Percentiles rank a stretch among this genome's conserved stretches.
Conservation (phyloP, 2,329 filamentous ascomycete species). For the Fusarium pseudonygamai region DNA sequence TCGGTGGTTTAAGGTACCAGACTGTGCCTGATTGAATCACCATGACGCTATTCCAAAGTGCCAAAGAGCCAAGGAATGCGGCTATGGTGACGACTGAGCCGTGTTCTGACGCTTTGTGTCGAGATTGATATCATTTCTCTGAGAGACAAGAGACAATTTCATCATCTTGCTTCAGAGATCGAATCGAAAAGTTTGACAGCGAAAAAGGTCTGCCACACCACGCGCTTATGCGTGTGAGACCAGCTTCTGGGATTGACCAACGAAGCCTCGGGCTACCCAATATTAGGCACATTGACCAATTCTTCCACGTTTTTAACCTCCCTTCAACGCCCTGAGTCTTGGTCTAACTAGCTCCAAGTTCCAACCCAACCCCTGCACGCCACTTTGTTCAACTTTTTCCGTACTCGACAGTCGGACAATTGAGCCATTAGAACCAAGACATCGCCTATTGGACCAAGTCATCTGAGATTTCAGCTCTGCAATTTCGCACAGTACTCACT, state of each 20-base stretch:
- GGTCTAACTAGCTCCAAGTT: conserved; percentile 1
- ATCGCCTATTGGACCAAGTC: conserved; percentile 22
- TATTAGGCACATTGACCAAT: conserved; percentile 9
- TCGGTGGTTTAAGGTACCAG: conserved; percentile 11
- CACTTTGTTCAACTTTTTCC: conserved; percentile 25
- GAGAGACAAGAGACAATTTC: background rate
- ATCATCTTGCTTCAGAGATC: conserved; percentile 5
- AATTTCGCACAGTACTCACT: conserved; percentile 37
- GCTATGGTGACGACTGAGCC: background rate
- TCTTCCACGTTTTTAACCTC: conserved; percentile 42
- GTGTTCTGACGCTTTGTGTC: conserved; percentile 14
- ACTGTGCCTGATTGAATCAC: conserved; percentile 32
- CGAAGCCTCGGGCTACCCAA: conserved; percentile 12
- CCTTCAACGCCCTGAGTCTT: conserved; percentile 20
- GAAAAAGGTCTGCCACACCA: conserved; percentile 26
- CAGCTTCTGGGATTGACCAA: conserved; percentile 25
- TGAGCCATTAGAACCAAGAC: conserved; percentile 8
- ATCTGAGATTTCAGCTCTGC: background rate
- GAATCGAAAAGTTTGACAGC: conserved; percentile 19
- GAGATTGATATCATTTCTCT: background rate
- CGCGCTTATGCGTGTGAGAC: conserved; percentile 35
- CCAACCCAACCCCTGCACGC: conserved; percentile 36
- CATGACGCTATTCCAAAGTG: conserved; percentile 28
- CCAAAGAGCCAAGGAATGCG: background rate
- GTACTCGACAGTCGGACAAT: conserved; percentile 16